phyloP scores from a whole-genome alignment of 1,139 yeast genomes.

The Geotrichum aggregatum region DNA sequence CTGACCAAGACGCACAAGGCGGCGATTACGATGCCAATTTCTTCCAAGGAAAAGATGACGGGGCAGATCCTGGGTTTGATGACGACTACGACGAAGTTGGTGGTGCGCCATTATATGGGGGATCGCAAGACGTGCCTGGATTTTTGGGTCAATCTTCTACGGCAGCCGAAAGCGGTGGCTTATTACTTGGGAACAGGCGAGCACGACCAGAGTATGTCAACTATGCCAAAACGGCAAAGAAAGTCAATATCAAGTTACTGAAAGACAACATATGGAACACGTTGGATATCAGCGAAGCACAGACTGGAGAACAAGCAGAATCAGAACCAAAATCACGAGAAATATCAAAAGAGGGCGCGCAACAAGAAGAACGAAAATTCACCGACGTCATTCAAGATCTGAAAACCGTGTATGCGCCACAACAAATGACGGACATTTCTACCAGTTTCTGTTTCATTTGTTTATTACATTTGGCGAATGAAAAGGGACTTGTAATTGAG shows the following conservation, averaged over 20 bases:
- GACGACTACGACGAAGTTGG: conserved; percentile 25
- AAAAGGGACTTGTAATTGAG: conserved; percentile 65
- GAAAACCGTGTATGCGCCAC: conserved; percentile 35
- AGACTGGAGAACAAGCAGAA: background rate
- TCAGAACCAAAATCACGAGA: background rate
- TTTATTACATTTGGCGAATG: conserved; percentile 81
- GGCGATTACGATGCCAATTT: conserved; percentile 45
- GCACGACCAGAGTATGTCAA: conserved; percentile 60
- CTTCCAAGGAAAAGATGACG: conserved; percentile 40
- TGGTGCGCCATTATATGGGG: conserved; percentile 18
- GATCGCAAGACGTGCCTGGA: background rate
- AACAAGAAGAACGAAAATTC: conserved; percentile 39
- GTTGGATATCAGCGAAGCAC: conserved; percentile 27
- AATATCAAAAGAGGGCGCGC: background rate
- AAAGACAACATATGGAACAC: conserved; percentile 83
- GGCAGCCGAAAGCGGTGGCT: background rate
- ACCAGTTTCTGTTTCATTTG: conserved; percentile 88
- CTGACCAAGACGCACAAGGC: conserved; percentile 24
- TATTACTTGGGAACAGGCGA: conserved; percentile 19
- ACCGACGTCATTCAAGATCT: conserved; percentile 45
- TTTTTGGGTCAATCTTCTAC: background rate
- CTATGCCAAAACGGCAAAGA: conserved; percentile 76
- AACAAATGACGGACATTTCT: conserved; percentile 55
- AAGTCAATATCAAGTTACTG: conserved; percentile 73
- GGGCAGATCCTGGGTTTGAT: conserved; percentile 27